Percentiles rank a stretch among this genome's conserved stretches.
Conservation (phyloP, 768 basidiomycete species). For the Amanita polypyramis region DNA sequence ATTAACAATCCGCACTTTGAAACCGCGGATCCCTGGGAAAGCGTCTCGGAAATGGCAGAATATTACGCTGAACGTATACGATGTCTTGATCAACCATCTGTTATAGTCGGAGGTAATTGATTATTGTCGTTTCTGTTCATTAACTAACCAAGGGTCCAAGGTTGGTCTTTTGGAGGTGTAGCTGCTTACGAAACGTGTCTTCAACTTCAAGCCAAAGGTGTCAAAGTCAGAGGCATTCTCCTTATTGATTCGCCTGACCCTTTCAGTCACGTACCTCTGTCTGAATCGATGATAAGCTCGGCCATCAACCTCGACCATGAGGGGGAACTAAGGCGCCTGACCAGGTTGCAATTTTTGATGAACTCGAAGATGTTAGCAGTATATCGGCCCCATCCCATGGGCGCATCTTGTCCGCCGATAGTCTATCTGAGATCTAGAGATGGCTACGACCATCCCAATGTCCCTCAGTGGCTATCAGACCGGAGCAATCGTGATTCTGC, state of each 20-base stretch:
- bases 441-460: conserved; percentile 26
- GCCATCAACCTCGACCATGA: conserved; percentile 24
- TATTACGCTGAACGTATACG: conserved; percentile 36
- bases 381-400: conserved; percentile 28
- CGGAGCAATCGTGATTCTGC: conserved; percentile 23
- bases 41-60: conserved; percentile 40
- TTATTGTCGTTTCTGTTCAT: neutral
- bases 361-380: conserved; percentile 34
- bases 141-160: conserved; percentile 21
- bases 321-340: conserved; percentile 22
- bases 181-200: conserved; percentile 56
- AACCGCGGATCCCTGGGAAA: conserved; percentile 33
- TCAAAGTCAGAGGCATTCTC: conserved; percentile 43
- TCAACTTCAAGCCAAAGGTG: conserved; percentile 31
- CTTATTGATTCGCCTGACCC: conserved; percentile 64
- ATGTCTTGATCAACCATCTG: conserved; percentile 21
- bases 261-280: conserved; percentile 36
- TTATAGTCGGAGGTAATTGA: conserved; percentile 49
- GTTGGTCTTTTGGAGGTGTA: conserved; percentile 76
- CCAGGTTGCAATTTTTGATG: conserved; percentile 38
- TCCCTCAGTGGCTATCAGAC: conserved; percentile 45
- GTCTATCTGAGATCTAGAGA: conserved; percentile 45
- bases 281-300: conserved; percentile 39
- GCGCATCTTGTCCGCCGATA: conserved; percentile 20
- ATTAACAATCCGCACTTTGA: conserved; percentile 47